Percentiles rank a stretch among this genome's conserved stretches.
phyloP scores from a whole-genome alignment of 306 rosid genomes.

The Prunus kanzakura region DNA sequence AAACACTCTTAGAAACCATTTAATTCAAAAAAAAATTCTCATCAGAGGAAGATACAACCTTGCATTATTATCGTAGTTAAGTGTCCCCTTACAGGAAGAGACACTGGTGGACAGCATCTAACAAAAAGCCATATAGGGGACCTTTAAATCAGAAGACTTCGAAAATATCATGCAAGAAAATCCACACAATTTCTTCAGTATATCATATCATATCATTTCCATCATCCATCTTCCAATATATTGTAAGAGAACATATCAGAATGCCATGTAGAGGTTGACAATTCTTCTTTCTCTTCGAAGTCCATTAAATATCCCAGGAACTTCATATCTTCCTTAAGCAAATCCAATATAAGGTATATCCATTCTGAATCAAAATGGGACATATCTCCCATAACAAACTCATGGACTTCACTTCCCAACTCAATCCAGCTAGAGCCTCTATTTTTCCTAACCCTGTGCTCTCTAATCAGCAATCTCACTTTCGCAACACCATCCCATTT shows the following conservation, averaged over 20 bases:
- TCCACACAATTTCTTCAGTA: background rate
- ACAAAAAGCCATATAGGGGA: background rate
- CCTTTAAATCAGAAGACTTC: background rate
- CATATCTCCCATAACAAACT: slow-evolving; percentile 8
- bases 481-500: slow-evolving; percentile 12
- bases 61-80: too few species aligned
- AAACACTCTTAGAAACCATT: too few species aligned
- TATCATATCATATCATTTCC: background rate
- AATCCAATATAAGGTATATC: slow-evolving; percentile 2
- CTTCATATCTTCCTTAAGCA: slow-evolving; percentile 10
- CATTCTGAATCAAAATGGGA: slow-evolving; percentile 1
- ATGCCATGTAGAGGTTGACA: background rate
- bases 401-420: slow-evolving; percentile 8
- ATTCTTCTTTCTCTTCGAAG: background rate
- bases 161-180: background rate
- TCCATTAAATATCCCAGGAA: slow-evolving; percentile 1
- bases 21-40: too few species aligned
- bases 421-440: slow-evolving; percentile 19
- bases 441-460: slow-evolving; percentile 3
- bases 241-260: background rate
- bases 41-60: too few species aligned
- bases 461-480: slow-evolving; percentile 12
- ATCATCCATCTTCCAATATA: background rate
- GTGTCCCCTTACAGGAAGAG: background rate
- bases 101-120: background rate